Conservation (phyloP, 495 filamentous ascomycete genomes). For the Xylaria curta region DNA sequence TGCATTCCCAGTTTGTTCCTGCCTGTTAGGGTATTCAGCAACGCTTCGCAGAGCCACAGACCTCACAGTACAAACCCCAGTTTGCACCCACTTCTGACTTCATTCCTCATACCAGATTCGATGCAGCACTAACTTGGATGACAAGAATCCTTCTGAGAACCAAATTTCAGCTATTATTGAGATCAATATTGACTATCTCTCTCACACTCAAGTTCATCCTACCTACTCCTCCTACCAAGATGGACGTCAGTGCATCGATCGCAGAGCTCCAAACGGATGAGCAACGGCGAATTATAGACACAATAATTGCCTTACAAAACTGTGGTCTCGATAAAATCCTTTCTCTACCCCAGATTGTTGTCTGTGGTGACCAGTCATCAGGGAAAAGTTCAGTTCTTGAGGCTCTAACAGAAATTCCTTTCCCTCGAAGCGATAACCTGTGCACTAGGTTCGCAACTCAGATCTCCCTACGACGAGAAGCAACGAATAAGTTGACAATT, state of each 20-base stretch:
- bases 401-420: background rate
- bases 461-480: background rate
- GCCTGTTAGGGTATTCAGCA: too few species aligned
- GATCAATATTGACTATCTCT: background rate
- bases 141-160: too few species aligned
- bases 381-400: background rate
- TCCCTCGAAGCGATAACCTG: background rate
- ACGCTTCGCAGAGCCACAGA: too few species aligned
- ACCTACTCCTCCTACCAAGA: background rate
- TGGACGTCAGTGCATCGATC: background rate
- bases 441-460: background rate
- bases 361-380: background rate
- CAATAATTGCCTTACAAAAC: background rate
- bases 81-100: too few species aligned
- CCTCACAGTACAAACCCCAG: too few species aligned
- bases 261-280: background rate
- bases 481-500: background rate
- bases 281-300: background rate
- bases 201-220: background rate
- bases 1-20: too few species aligned
- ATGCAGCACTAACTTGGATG: too few species aligned
- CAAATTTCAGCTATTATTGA: too few species aligned
- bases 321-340: background rate
- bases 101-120: too few species aligned
- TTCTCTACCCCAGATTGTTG: background rate